Conservation (phyloP, 352 stramenopile genomes). For the Phytophthora sp. region DNA sequence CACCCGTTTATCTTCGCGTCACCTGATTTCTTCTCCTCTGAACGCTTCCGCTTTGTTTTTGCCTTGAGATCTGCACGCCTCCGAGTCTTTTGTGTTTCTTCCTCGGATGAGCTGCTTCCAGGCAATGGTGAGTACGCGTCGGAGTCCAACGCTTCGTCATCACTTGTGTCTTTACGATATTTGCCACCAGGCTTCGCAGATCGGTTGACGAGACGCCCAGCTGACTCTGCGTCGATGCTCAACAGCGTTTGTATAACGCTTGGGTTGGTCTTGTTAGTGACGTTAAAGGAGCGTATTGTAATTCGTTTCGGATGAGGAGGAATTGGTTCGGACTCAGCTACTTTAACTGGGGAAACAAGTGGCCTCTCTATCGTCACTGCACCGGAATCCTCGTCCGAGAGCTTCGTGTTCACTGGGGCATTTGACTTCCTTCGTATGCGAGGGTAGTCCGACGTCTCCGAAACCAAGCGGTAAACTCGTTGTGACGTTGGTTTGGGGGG, state of each 20-base stretch:
- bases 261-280: constrained; percentile 1
- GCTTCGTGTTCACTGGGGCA: background rate
- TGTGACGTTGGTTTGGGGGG: background rate
- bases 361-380: background rate
- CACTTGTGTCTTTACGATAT: background rate
- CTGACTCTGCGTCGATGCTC: constrained; percentile 56
- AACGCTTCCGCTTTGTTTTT: background rate
- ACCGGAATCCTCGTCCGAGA: background rate
- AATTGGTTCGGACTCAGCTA: background rate
- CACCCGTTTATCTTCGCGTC: no score
- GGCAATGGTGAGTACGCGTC: constrained; percentile 46
- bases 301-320: no score
- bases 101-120: constrained; percentile 8
- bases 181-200: background rate
- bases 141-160: constrained; percentile 40
- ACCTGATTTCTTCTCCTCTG: constrained; percentile 7
- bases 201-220: constrained; percentile 19
- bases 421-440: background rate
- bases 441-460: background rate
- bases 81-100: background rate
- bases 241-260: constrained; percentile 52
- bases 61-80: no score
- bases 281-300: no score
- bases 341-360: constrained; percentile 8
- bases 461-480: background rate